A percentile compares a stretch with the other conserved stretches of the same genome.
These are phyloP conservation scores for Neurospora sublineolata DNA, from an alignment of 495 filamentous ascomycete genomes.

Conservation along the genomic window DNA sequence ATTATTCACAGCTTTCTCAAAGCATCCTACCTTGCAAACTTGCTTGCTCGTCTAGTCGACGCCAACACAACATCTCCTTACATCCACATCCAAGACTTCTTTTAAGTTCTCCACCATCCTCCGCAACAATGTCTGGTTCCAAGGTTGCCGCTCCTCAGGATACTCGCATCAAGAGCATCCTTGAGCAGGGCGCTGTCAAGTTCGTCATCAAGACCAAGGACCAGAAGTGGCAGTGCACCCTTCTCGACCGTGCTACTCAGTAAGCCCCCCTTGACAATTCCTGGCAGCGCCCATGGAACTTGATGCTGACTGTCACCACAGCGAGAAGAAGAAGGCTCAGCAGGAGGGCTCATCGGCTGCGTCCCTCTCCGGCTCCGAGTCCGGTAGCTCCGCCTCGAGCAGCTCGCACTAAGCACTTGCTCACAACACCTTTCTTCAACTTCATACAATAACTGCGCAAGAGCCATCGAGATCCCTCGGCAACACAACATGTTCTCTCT, in stretches of 20 bases:
- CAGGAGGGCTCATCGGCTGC: slow-evolving; percentile 12
- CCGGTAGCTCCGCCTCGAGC: slow-evolving; percentile 18
- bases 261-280: slow-evolving; percentile 12
- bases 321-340: slow-evolving; percentile 23
- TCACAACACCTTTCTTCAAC: background rate
- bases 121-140: background rate
- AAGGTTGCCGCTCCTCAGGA: slow-evolving; percentile 5
- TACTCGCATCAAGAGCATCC: slow-evolving; percentile 18
- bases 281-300: background rate
- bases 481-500: background rate
- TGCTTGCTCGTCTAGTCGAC: background rate
- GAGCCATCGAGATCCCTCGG: background rate
- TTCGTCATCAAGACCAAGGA: slow-evolving; percentile 33
- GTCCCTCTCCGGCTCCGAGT: slow-evolving; percentile 18
- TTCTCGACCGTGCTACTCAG: slow-evolving; percentile 33
- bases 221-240: slow-evolving; percentile 28
- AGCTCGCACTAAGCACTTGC: slow-evolving; percentile 13
- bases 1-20: background rate
- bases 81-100: background rate
- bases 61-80: background rate
- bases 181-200: slow-evolving; percentile 25
- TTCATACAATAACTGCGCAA: background rate
- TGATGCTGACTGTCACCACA: slow-evolving; percentile 5
- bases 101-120: slow-evolving; percentile 2
- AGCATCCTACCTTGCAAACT: background rate